These are phyloP conservation scores for Papiliotrema laurentii DNA, from an alignment of 1,284 basidiomycete species.

Conservation along the genomic window DNA sequence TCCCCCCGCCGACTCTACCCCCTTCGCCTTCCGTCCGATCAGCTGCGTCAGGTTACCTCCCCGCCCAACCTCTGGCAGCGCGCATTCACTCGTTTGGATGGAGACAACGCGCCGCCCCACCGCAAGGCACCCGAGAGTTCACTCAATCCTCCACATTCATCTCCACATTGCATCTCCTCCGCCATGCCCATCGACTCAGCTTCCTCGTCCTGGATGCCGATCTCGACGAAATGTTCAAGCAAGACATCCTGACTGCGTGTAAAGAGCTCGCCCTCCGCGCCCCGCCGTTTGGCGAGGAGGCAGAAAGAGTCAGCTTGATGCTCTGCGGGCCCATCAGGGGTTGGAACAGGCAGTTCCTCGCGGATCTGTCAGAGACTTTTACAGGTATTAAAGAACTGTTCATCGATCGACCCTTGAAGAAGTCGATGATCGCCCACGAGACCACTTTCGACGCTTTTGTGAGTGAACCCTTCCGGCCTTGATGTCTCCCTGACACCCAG, in stretches of 20 bases:
- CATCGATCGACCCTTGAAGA: conserved; percentile 38
- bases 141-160: conserved; percentile 36
- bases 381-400: conserved; percentile 41
- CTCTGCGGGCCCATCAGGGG: conserved; percentile 40
- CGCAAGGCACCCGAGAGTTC: conserved; percentile 24
- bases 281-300: conserved; percentile 17
- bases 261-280: conserved; percentile 22
- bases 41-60: conserved; percentile 5
- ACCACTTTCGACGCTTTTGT: conserved; percentile 28
- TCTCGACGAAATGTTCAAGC: conserved; percentile 27
- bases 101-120: conserved; percentile 38
- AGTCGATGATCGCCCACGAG: conserved; percentile 16
- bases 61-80: conserved; percentile 18
- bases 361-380: conserved; percentile 27
- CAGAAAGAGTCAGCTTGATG: conserved; percentile 30
- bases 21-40: conserved; percentile 16
- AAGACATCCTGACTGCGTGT: conserved; percentile 29
- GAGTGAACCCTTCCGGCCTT: conserved; percentile 4
- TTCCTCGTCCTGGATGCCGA: conserved; percentile 43
- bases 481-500: conserved; percentile 11
- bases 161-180: conserved; percentile 32
- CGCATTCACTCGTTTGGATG: conserved; percentile 41
- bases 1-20: conserved; percentile 19
- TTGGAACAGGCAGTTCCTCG: conserved; percentile 32
- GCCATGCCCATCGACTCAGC: conserved; percentile 30